Percentiles rank a stretch among this genome's conserved stretches.
phyloP scores from a whole-genome alignment of 2,329 filamentous ascomycete genomes.

The Grosmannia penicillata region DNA sequence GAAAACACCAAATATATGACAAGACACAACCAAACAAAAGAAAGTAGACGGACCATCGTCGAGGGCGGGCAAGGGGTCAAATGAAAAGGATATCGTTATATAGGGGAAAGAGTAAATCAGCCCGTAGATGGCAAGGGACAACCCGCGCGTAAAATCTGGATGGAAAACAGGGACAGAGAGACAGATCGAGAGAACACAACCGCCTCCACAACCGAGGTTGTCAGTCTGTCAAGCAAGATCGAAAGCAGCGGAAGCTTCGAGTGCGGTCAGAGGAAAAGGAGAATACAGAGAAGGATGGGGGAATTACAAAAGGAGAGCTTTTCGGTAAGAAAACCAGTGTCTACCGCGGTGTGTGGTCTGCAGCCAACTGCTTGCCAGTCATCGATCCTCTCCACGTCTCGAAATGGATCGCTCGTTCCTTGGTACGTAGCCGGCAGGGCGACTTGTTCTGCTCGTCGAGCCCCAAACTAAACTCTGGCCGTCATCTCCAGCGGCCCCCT shows the following conservation, averaged over 20 bases:
- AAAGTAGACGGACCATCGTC: neutral
- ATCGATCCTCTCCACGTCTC: too few relatives aligned
- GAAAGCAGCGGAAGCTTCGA: conserved; percentile 2
- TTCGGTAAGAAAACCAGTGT: neutral
- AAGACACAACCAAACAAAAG: neutral
- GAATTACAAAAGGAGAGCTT: neutral
- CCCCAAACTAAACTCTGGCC: too few relatives aligned
- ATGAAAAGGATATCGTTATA: conserved; percentile 8
- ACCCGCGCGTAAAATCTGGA: neutral
- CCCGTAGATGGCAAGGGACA: neutral
- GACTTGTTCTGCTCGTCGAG: neutral
- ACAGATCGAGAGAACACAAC: neutral
- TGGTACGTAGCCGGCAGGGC: too few relatives aligned
- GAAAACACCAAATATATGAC: neutral
- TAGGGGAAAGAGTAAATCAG: neutral
- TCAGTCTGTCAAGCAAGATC: too few relatives aligned
- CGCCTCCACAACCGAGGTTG: too few relatives aligned
- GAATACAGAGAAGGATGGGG: neutral
- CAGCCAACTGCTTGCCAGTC: neutral
- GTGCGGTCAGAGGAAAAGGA: too few relatives aligned
- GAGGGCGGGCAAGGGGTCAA: neutral
- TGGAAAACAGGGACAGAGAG: neutral
- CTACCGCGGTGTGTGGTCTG: neutral
- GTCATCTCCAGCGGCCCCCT: neutral
- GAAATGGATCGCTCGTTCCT: too few relatives aligned